Base-by-base conservation (phyloP, 352 stramenopile genomes). In the Phytophthora palmivora region DNA sequence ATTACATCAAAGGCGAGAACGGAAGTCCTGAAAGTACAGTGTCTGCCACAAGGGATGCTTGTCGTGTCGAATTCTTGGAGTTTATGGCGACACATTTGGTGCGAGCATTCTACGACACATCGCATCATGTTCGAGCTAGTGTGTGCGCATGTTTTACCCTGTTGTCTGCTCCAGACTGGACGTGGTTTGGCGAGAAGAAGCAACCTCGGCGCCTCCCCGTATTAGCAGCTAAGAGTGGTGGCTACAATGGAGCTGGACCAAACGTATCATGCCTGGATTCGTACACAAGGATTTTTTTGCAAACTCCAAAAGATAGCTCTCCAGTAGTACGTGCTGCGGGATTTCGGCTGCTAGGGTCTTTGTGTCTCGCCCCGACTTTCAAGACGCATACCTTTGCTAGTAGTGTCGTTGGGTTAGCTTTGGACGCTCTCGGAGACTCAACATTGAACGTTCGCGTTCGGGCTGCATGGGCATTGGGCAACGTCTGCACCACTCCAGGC, bases 81-180 rank as follows among this genome's bases (percentile, higher is more conserved):
- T 93, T 96, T 51, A 82, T 96, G 72, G 70, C 82, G 12, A 91
- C 79, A 15, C 79, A 94, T 48, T 71, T 96, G 39, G 73, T 96
- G 21, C 82, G 85, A 44, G 87, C 85, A 7, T 96, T 96, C 54
- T 82, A 89, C 21, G 87, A 96, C 45, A 88, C 85, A 0, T 96
- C 87, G 7, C 86, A 96, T 42, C 87, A 96, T 61, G 87, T 96
- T 0, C 87, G 87, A 14, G 86, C 87, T 3, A 94, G 87, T 43
- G 85, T 96, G 3, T 96, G 87, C n/a, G 82, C 84, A 4, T 96
- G 87, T 59, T 96, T 94, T 44, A 96, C 87, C 2, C 65, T 96
- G 16, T 61, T 96, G n/a, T 79, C 80, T 4, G 55, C 77, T 34
- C 63, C 72, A 43, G 85, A 96, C 36, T 96, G 87, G 87, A 46